Base-by-base conservation (phyloP, 306 rosid species). In the Cucurbita ficifolia region DNA sequence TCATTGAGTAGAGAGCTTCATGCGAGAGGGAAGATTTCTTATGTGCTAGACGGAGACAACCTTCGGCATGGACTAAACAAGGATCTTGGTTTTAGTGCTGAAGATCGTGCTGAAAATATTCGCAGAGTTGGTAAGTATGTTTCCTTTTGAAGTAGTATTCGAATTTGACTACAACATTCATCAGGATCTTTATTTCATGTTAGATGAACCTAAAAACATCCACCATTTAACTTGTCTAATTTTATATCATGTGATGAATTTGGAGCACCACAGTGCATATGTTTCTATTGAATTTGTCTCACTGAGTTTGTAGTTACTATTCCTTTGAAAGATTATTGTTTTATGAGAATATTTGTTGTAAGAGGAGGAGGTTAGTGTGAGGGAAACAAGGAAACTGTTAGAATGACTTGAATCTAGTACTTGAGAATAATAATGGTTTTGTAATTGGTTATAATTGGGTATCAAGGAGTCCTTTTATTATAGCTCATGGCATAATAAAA, bases 41-140 rank as follows among this genome's bases (percentile, higher is more conserved):
- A 91, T 76, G 77, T 88, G 67, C 97, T 91, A 76, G 97, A 91
- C 75, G 97, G 97, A 72, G 97, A 91, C 80, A 88, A 91, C 77
- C 90, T 91, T 78, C 86, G 97, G 65, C 92, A 91, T 84, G 96
- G 97, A 77, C 81, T 91, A 64, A 91, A 87, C 80, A 87, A 84
- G 77, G 86, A 88, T 79, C 96, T 91, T 70, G 79, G 92, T 76
- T 91, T 91, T 72, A 86, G 83, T 78, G 81, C 86, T 39, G 89
- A 88, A 84, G 92, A 88, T 65, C 92, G 97, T 43, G 63, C 87
- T 78, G 96, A 88, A 84, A 91, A 91, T 74, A 88, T 88, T 49
- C 92, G 96, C 70, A 88, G 97, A 86, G 88, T 89, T 83, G 96
- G 96, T 91, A 58, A 72, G 86, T 76, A 59, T 81, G 63, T 48